Percentiles rank a stretch among this genome's conserved stretches.
These are phyloP conservation scores for Chlamydomonas sp. DNA, from an alignment of 139 green algal species.

Conservation along the genomic window DNA sequence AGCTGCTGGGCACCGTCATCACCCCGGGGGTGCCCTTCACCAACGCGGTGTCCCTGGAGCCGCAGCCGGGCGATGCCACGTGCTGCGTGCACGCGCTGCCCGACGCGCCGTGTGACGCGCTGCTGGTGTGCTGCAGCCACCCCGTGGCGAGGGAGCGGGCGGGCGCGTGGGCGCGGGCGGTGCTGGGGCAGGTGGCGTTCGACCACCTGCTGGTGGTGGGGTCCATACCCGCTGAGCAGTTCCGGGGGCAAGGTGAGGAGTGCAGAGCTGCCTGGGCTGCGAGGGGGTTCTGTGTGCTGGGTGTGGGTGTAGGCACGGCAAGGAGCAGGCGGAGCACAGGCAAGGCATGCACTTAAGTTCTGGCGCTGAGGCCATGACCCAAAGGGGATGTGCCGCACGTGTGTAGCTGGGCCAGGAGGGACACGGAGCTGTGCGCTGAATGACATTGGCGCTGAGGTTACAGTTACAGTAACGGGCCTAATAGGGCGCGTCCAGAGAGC, in stretches of 20 bases:
- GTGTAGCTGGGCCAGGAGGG: no score
- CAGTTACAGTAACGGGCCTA: no score
- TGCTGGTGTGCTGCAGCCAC: conserved; percentile 43
- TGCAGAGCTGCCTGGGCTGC: neutral
- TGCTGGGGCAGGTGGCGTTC: conserved; percentile 34
- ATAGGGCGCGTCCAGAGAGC: no score
- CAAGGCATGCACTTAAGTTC: no score
- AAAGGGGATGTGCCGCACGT: no score
- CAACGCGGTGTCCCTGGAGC: neutral
- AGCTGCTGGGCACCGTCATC: neutral
- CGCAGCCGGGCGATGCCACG: neutral
- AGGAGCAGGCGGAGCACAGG: no score
- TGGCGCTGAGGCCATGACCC: no score
- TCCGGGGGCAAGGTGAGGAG: conserved; percentile 27
- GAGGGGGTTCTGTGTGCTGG: neutral
- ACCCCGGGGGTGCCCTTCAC: conserved; percentile 10
- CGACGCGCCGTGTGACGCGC: neutral
- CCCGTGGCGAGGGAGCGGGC: conserved; percentile 36
- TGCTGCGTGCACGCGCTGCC: conserved; percentile 1
- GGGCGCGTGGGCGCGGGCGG: conserved; percentile 32
- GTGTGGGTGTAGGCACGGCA: neutral
- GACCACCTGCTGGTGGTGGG: conserved; percentile 37
- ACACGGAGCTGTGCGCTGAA: no score
- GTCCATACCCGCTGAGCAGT: conserved; percentile 27
- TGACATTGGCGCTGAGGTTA: no score